These are phyloP conservation scores for Lanzia echinophila DNA, from an alignment of 2,329 filamentous ascomycete genomes.

Conservation along the genomic window DNA sequence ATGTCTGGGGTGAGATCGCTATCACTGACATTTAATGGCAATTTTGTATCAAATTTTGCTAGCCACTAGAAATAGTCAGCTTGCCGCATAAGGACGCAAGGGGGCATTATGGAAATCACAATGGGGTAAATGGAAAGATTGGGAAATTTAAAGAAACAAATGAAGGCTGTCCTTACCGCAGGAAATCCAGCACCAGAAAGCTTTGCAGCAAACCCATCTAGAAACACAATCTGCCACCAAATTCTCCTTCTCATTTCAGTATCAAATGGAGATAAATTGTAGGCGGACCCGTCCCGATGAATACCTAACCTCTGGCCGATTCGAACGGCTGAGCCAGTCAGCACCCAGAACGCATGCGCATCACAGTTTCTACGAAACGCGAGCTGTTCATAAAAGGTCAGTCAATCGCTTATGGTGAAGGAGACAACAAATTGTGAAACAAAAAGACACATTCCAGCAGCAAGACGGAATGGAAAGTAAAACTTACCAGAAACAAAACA, in stretches of 20 bases:
- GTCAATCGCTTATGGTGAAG: neutral
- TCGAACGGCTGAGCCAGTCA: constrained; percentile 41
- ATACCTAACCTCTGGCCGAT: constrained; percentile 45
- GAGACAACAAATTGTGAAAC: too few relatives aligned
- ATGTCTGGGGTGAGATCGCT: constrained; percentile 41
- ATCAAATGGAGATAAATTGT: constrained; percentile 43
- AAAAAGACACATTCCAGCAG: too few relatives aligned
- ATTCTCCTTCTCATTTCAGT: constrained; percentile 54
- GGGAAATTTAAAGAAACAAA: neutral
- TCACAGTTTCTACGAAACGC: constrained; percentile 34
- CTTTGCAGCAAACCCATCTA: constrained; percentile 51
- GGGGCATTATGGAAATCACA: neutral
- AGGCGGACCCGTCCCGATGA: constrained; percentile 37
- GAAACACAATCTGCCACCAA: constrained; percentile 57
- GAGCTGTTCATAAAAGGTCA: constrained; percentile 10
- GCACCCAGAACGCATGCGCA: constrained; percentile 42
- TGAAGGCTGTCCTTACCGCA: neutral
- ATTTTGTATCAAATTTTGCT: constrained; percentile 40
- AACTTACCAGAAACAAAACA: constrained; percentile 56
- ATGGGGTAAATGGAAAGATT: too few relatives aligned
- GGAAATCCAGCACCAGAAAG: constrained; percentile 44
- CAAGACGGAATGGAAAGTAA: too few relatives aligned
- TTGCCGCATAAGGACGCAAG: too few relatives aligned
- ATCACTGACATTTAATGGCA: constrained; percentile 51
- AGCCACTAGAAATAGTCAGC: constrained; percentile 20